Evolutionary conservation across 164 flowering plant genomes (phyloP).

Genomic region (Cinnamomum chago): DNA sequence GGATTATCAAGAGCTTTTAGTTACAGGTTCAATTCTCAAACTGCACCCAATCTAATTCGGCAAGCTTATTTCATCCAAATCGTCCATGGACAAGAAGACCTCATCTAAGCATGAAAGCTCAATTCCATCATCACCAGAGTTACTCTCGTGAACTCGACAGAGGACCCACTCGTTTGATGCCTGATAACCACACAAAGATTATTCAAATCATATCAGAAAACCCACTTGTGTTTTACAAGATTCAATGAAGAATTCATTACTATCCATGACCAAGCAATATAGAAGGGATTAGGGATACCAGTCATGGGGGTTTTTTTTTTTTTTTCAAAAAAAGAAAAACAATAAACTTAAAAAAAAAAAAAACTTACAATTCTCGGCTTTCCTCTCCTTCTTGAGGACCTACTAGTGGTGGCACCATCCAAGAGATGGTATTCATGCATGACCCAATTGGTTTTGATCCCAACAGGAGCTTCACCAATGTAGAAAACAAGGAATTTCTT

Average conservation of each 20-base stretch:
- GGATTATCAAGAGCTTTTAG: background rate
- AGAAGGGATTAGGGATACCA: too few species aligned
- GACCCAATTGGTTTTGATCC: constrained; percentile 48
- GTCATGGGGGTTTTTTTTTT: too few species aligned
- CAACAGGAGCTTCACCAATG: constrained; percentile 39
- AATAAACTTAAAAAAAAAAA: too few species aligned
- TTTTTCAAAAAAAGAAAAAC: background rate
- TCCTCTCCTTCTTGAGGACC: constrained; percentile 39
- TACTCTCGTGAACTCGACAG: constrained; percentile 57
- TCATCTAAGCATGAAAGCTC: constrained; percentile 83
- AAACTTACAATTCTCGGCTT: constrained; percentile 32
- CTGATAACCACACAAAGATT: constrained; percentile 18
- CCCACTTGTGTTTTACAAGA: background rate
- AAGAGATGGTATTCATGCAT: constrained; percentile 58
- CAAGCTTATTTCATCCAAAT: constrained; percentile 71
- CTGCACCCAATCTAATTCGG: constrained; percentile 34
- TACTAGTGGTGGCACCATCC: constrained; percentile 25
- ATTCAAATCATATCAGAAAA: background rate
- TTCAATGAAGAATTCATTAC: background rate
- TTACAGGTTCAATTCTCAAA: background rate
- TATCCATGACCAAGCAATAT: background rate
- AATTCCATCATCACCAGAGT: constrained; percentile 31
- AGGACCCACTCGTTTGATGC: constrained; percentile 62
- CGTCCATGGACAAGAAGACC: constrained; percentile 76
- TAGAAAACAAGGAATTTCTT: constrained; percentile 44